phyloP scores from a whole-genome alignment of 345 rosid genomes.

The Geranium rotundifolium region DNA sequence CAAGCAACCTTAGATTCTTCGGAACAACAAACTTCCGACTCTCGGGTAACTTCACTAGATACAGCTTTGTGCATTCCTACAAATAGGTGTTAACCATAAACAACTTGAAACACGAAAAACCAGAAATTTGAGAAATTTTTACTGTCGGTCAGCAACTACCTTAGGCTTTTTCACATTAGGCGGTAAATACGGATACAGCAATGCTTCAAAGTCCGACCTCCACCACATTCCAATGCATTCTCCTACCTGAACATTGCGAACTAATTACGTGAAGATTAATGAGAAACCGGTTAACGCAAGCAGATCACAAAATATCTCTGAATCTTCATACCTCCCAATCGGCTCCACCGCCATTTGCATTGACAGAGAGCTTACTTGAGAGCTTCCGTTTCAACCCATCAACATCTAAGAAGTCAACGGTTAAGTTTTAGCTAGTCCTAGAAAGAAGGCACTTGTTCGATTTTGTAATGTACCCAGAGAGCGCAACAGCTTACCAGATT shows the following conservation, averaged over 20 bases:
- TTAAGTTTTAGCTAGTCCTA: no score
- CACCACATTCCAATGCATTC: conserved; percentile 91
- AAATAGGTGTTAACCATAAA: not conserved
- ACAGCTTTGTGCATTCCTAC: conserved; percentile 75
- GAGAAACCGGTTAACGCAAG: no score
- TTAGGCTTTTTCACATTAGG: conserved; percentile 54
- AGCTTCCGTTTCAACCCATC: conserved; percentile 77
- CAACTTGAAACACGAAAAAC: conserved; percentile 2
- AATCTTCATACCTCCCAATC: conserved; percentile 51
- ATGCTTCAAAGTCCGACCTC: conserved; percentile 69
- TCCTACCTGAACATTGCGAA: conserved; percentile 31
- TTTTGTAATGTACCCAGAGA: no score
- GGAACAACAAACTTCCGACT: conserved; percentile 68
- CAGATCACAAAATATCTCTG: not conserved
- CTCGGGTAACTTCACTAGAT: conserved; percentile 47
- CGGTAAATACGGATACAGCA: conserved; percentile 50
- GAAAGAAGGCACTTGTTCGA: no score
- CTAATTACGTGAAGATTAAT: no score
- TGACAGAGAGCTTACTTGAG: conserved; percentile 44
- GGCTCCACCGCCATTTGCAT: conserved; percentile 22
- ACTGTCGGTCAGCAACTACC: conserved; percentile 25
- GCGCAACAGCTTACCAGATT: conserved; percentile 43
- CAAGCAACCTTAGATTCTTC: conserved; percentile 64
- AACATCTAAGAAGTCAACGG: conserved; percentile 26
- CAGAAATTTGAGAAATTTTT: not conserved